Conservation (phyloP, 2,329 filamentous ascomycete genomes). For the Seiridium unicorne region DNA sequence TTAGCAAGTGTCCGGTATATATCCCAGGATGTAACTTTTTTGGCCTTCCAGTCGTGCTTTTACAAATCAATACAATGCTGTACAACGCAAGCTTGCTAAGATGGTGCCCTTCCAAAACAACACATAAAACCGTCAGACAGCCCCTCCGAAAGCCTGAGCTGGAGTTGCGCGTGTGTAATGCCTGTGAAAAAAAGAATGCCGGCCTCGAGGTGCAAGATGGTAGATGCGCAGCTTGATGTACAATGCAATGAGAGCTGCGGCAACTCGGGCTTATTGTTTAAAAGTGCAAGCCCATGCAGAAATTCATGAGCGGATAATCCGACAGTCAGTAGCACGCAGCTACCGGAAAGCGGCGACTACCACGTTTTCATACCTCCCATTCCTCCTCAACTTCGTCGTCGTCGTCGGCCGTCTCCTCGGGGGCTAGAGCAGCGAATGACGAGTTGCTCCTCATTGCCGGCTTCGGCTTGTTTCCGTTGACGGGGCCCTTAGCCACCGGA, state of each 20-base stretch:
- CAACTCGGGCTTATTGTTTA: no score
- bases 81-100: background rate
- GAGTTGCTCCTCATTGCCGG: constrained; percentile 29
- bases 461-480: constrained; percentile 29
- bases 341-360: background rate
- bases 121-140: background rate
- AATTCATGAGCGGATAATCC: no score
- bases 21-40: background rate
- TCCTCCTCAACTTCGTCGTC: constrained; percentile 27
- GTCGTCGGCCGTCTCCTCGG: constrained; percentile 28
- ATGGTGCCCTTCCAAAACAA: background rate
- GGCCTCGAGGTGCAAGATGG: no score
- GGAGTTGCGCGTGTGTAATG: no score
- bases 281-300: no score
- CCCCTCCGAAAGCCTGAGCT: no score
- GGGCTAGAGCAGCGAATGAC: constrained; percentile 30
- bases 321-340: no score
- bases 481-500: constrained; percentile 14
- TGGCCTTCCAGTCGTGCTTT: background rate
- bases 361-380: constrained; percentile 29
- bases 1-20: background rate
- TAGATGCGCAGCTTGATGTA: no score
- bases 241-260: no score
- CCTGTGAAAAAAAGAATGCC: no score
- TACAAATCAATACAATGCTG: background rate